Base-by-base conservation (phyloP, 192 early-diverging fungal genomes). In the Paraglomus occultum region DNA sequence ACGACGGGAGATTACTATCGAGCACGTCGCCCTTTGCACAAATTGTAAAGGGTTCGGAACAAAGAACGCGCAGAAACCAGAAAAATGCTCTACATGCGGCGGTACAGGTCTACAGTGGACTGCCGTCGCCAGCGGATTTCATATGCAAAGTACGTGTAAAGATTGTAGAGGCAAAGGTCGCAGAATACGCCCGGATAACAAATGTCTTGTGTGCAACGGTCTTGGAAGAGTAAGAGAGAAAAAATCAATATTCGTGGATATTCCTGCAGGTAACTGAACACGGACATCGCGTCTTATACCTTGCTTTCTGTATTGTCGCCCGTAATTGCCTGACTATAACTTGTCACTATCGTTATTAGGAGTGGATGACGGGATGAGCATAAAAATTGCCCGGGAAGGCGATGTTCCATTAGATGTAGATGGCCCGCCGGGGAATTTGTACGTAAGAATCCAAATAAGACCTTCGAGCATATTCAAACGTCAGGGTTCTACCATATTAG, bases 71-170 rank as follows among this genome's bases (percentile, higher is more conserved):
- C 84, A 86, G 17, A 86, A 86, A 63, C 85, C 84, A 4, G 82
- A 87, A 17, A 82, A 71, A 6, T 99, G 97, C 74, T 73, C 70
- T 22, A 75, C 78, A 6, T 99, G 97, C 76, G 78, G 85, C 14
- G 97, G 97, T 31, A 82, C 89, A 2, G 97, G 97, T 40, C 86
- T 91, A 71, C 87, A 91, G 68, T 84, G 84, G 52, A 92, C 95
- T 76, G 68, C 78, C 9, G 84, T 92, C 70, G 76, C 77, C 45
- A 92, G 94, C 43, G 95, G 95, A 39, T 96, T 95, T 86, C 91
- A 94, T 55, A 92, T 96, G 87, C 85, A 86, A 64, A 86, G 89
- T 57, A 81, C 89, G 8, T 99, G 97, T 77, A 74, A 80, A 15
- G 83, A 87, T 4, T 99, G 97, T 79, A 85, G 88, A 20, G 97